Conservation (phyloP, 2,329 filamentous ascomycete genomes). For the Cucurbitaria berberidis region DNA sequence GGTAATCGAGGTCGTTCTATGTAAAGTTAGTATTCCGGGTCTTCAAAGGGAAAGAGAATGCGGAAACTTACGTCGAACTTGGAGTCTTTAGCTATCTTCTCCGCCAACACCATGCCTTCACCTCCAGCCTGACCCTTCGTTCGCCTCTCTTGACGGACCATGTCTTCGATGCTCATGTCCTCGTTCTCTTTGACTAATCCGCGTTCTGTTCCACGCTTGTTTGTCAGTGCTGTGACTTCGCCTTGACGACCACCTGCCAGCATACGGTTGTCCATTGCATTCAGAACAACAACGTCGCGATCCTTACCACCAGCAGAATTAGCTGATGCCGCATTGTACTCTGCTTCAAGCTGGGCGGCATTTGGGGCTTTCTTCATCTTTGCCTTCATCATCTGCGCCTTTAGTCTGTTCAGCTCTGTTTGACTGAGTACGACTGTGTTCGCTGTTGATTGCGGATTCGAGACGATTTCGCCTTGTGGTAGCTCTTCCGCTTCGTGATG, state of each 20-base stretch:
- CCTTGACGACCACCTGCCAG: conserved; percentile 75
- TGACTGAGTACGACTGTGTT: conserved; percentile 68
- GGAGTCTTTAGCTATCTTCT: conserved; percentile 89
- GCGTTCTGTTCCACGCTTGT: conserved; percentile 81
- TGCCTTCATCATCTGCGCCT: conserved; percentile 95
- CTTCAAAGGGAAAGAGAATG: neutral
- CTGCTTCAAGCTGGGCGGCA: conserved; percentile 75
- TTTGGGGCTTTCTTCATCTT: conserved; percentile 81
- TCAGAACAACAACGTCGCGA: conserved; percentile 76
- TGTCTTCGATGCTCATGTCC: conserved; percentile 95
- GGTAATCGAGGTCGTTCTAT: conserved; percentile 86
- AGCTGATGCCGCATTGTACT: conserved; percentile 79
- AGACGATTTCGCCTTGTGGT: conserved; percentile 64
- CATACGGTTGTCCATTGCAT: conserved; percentile 88
- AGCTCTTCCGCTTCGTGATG: conserved; percentile 39
- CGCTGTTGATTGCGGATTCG: conserved; percentile 59
- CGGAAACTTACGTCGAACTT: conserved; percentile 73
- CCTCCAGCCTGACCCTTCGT: conserved; percentile 79
- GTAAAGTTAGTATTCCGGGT: conserved; percentile 15
- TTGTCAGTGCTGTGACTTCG: conserved; percentile 80
- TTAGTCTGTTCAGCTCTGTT: conserved; percentile 84
- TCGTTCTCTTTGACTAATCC: conserved; percentile 89
- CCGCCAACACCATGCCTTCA: conserved; percentile 81
- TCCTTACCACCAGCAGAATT: conserved; percentile 63
- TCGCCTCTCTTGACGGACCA: conserved; percentile 92